A percentile compares a stretch with the other conserved stretches of the same genome.
These are phyloP conservation scores for Antitrichia curtipendula DNA, from an alignment of 225 moss, liverwort and hornwort genomes.

Conservation along the genomic window DNA sequence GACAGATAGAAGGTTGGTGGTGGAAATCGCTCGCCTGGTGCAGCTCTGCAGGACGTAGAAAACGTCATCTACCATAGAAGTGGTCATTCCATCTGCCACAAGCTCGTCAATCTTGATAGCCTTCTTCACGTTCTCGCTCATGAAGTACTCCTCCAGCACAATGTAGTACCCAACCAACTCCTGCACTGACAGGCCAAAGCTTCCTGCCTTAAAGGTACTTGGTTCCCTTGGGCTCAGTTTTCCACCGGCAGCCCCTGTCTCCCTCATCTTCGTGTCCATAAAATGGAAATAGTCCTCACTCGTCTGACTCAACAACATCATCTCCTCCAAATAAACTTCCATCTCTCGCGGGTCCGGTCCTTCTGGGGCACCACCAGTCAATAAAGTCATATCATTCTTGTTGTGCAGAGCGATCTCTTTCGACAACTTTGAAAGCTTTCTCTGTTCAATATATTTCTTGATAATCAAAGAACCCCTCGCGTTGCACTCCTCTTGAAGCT, in stretches of 20 bases:
- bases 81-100: constrained; percentile 77
- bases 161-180: constrained; percentile 80
- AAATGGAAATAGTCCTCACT: constrained; percentile 87
- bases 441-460: constrained; percentile 68
- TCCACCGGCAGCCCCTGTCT: constrained; percentile 60
- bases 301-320: constrained; percentile 87
- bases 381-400: constrained; percentile 61
- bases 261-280: constrained; percentile 56
- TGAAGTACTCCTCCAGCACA: constrained; percentile 81
- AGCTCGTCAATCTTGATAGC: constrained; percentile 94
- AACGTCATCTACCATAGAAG: constrained; percentile 93
- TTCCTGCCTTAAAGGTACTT: constrained; percentile 56
- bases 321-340: constrained; percentile 72
- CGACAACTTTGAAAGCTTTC: constrained; percentile 61
- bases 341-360: constrained; percentile 77
- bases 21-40: constrained; percentile 77
- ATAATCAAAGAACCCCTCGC: constrained; percentile 58
- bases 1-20: constrained; percentile 64
- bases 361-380: constrained; percentile 50
- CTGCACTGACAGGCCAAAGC: constrained; percentile 69
- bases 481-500: constrained; percentile 92
- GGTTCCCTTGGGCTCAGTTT: constrained; percentile 73
- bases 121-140: constrained; percentile 90
- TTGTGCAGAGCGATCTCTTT: constrained; percentile 61
- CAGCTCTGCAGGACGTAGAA: constrained; percentile 98